Percentiles rank a stretch among this genome's conserved stretches.
Conservation (phyloP, 345 rosid genomes). For the Gossypium longicalyx region DNA sequence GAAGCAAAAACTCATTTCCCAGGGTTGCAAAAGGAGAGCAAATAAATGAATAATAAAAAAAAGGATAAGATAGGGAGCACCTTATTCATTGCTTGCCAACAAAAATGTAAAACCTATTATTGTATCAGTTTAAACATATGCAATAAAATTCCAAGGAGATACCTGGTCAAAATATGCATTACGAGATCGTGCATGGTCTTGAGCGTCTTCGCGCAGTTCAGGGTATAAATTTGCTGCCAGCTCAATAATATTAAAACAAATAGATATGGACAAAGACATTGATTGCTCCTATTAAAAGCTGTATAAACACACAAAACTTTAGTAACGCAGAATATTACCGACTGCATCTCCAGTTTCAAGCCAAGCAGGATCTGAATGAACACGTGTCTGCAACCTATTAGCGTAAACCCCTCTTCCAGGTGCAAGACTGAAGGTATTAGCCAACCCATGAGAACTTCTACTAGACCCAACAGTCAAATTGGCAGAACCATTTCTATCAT, state of each 20-base stretch:
- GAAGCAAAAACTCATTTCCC: neutral
- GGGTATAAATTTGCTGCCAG: slow-evolving; percentile 81
- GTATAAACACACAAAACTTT: slow-evolving; percentile 26
- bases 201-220: slow-evolving; percentile 85
- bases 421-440: slow-evolving; percentile 53
- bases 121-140: neutral
- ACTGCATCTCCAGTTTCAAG: slow-evolving; percentile 98
- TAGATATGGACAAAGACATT: slow-evolving; percentile 13
- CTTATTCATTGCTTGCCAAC: neutral
- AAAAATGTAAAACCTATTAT: neutral
- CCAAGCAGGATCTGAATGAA: slow-evolving; percentile 80
- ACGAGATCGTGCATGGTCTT: slow-evolving; percentile 81
- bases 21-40: neutral
- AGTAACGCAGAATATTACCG: slow-evolving; percentile 56
- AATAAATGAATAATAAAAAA: neutral
- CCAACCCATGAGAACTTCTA: slow-evolving; percentile 54
- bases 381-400: slow-evolving; percentile 61
- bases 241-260: slow-evolving; percentile 48
- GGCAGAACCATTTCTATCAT: slow-evolving; percentile 63
- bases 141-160: slow-evolving; percentile 14
- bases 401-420: slow-evolving; percentile 59
- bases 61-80: neutral
- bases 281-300: neutral
- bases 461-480: slow-evolving; percentile 76
- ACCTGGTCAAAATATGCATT: slow-evolving; percentile 94